Conservation (phyloP, 2,329 filamentous ascomycete genomes). For the Meredithiella fracta region DNA sequence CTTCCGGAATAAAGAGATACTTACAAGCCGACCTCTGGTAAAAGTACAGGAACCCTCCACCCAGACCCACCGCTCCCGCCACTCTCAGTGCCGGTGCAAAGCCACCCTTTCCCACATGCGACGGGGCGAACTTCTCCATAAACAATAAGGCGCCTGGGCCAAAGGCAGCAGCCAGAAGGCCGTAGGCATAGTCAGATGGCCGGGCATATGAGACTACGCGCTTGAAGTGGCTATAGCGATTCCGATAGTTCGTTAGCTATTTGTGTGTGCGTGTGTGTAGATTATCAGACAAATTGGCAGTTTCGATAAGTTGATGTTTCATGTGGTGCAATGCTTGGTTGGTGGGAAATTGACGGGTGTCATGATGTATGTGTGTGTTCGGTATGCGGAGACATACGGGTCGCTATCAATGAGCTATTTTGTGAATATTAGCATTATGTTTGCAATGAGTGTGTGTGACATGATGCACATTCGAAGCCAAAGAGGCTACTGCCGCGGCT, state of each 20-base stretch:
- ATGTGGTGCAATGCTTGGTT: too few species aligned
- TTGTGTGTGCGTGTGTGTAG: too few species aligned
- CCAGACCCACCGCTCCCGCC: conserved; percentile 51
- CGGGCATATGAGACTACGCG: conserved; percentile 80
- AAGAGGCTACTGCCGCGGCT: too few species aligned
- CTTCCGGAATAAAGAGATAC: conserved; percentile 20
- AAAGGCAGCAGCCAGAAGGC: conserved; percentile 48
- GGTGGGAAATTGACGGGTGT: not conserved
- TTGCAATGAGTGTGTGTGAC: conserved; percentile 16
- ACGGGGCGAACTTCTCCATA: conserved; percentile 75
- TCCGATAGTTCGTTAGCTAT: too few species aligned
- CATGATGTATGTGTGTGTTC: conserved; percentile 1
- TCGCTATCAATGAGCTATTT: conserved; percentile 94
- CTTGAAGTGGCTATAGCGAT: conserved; percentile 59
- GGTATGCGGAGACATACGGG: conserved; percentile 52
- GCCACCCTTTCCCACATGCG: conserved; percentile 65
- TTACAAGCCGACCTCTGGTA: conserved; percentile 73
- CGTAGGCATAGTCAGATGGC: conserved; percentile 63
- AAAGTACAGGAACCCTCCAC: conserved; percentile 68
- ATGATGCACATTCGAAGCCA: conserved; percentile 3
- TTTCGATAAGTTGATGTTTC: too few species aligned
- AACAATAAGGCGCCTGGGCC: conserved; percentile 58
- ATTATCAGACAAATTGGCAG: too few species aligned
- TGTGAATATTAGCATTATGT: conserved; percentile 9
- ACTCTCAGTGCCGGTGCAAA: conserved; percentile 74